These are phyloP conservation scores for Citrus trifoliata DNA, from an alignment of 345 rosid species.

Conservation along the genomic window DNA sequence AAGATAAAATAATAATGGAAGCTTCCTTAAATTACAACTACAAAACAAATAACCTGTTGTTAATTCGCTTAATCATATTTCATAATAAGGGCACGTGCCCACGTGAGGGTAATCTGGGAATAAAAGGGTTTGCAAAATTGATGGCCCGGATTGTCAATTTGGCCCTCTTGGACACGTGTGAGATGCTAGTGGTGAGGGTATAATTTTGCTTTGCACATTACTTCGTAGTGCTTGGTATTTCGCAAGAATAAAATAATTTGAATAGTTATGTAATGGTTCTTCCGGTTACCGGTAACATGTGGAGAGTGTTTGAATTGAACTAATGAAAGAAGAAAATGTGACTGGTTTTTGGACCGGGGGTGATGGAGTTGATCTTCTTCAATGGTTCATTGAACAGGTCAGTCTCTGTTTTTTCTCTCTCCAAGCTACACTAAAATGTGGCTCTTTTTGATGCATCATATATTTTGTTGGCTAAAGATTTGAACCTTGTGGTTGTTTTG, in stretches of 20 bases:
- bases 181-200: background rate
- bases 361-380: conserved; percentile 5
- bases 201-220: background rate
- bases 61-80: background rate
- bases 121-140: background rate
- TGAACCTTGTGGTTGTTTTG: background rate
- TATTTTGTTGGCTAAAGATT: background rate
- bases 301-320: conserved; percentile 27
- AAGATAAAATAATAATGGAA: background rate
- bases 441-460: conserved; percentile 9
- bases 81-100: conserved; percentile 1
- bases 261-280: conserved; percentile 5
- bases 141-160: background rate
- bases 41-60: background rate
- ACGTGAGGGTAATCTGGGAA: background rate
- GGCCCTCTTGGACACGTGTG: conserved; percentile 2
- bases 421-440: background rate
- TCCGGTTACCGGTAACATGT: conserved; percentile 21
- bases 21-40: background rate
- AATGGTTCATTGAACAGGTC: conserved; percentile 23
- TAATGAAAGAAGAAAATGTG: conserved; percentile 10
- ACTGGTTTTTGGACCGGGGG: conserved; percentile 16
- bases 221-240: background rate
- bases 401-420: conserved; percentile 4
- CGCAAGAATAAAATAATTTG: background rate